Evolutionary conservation across 2,329 filamentous ascomycete species (phyloP), one percentile per base, ranked within the genome.

Genomic region (Talaromyces sp.): DNA sequence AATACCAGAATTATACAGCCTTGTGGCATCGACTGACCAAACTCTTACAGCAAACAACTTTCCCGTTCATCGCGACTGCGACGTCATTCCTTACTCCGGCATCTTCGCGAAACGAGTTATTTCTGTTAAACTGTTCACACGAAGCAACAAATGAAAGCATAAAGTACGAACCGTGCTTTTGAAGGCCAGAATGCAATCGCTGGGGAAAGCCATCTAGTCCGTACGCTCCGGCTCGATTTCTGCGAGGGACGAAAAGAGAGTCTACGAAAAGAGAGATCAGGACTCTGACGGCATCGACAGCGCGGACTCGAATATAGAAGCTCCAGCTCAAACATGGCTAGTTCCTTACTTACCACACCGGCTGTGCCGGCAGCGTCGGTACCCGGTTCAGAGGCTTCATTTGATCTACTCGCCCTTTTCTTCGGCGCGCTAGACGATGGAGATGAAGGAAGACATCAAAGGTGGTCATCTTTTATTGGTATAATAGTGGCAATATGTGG

Each of bases 381-480:
- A 24, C 22, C 56, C 50, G 22, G 24, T 1, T 33, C 64, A 27
- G 50, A 57, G 31, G 67, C 48, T 68, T 68, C 31, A 62, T 67
- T 50, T 54, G 66, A 24, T 54, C 66, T 45, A 66, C 70, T 31
- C 67, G 70, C 33, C 64, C 64, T 63, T 13, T 33, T 68, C n/a
- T 14, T 63, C 37, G 60, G 60, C 14, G 65, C 67, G 8, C 59
- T 70, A 31, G 66, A 61, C 57, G 63, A 65, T 37, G 65, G 56
- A 22, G 50, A 62, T 39, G 65, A 71, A 27, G 65, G 67, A 11
- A 54, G 52, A 45, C 65, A 64, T 13, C 67, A 68, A 16, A 70
- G 71, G 14, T 98, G 94, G 93, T 96, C 93, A 56, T 96, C 93
- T 31, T 82, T 98, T 62, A 98, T 99, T 74, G 95, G 95, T 71